These are phyloP conservation scores for Tolypocladium nubicola DNA, from an alignment of 2,329 filamentous ascomycete genomes.

Conservation along the genomic window DNA sequence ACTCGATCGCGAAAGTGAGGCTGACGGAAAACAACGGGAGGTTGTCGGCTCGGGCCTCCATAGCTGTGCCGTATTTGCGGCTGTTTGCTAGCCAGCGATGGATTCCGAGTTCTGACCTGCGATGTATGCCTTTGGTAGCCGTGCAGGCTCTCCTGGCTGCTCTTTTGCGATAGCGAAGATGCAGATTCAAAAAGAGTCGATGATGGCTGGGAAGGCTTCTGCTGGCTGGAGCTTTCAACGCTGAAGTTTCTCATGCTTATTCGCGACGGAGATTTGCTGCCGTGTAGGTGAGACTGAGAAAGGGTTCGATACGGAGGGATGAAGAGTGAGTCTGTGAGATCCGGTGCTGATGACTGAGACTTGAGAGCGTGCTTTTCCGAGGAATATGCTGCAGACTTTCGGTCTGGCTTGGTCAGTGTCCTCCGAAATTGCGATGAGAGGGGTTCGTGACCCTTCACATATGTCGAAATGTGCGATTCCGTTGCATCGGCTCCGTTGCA, in stretches of 20 bases:
- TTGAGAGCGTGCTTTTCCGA: background rate
- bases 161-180: background rate
- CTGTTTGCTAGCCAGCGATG: background rate
- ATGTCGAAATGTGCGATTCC: background rate
- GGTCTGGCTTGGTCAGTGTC: background rate
- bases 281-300: slow-evolving; percentile 6
- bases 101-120: background rate
- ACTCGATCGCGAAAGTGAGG: slow-evolving; percentile 25
- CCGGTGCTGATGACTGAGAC: slow-evolving; percentile 13
- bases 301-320: slow-evolving; percentile 7
- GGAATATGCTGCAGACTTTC: background rate
- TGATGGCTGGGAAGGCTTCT: slow-evolving; percentile 4
- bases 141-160: background rate
- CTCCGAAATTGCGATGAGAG: too few species aligned
- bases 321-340: slow-evolving; percentile 9
- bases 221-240: slow-evolving; percentile 11
- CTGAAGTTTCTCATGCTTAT: slow-evolving; percentile 32
- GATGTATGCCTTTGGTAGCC: background rate
- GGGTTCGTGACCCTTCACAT: too few species aligned
- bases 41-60: slow-evolving; percentile 10
- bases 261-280: slow-evolving; percentile 24
- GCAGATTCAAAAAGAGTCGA: background rate
- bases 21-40: slow-evolving; percentile 21
- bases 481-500: background rate
- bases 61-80: background rate